Evolutionary conservation across 129 eudicot species (phyloP).

Genomic region (Arctium lappa): DNA sequence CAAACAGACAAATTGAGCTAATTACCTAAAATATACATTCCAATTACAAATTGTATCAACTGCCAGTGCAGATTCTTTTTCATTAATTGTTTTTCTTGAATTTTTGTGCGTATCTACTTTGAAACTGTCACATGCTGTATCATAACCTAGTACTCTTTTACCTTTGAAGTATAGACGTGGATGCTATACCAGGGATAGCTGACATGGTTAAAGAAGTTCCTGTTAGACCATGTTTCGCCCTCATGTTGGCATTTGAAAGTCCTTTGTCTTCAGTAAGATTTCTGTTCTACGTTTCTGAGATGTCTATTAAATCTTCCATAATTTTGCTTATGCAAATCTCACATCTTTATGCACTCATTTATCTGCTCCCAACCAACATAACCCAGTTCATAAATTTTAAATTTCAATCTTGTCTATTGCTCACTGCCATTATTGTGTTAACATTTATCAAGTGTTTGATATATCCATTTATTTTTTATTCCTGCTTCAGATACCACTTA

Average conservation of each 20-base stretch:
- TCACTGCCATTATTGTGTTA: not conserved
- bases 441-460: not conserved
- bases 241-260: slow-evolving; percentile 84
- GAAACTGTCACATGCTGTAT: not conserved
- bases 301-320: not conserved
- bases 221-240: slow-evolving; percentile 74
- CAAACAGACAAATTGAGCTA: not conserved
- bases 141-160: not conserved
- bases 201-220: slow-evolving; percentile 58
- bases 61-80: not conserved
- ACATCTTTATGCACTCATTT: not conserved
- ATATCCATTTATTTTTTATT: not conserved
- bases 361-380: not conserved
- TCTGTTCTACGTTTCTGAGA: not conserved
- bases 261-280: slow-evolving; percentile 74
- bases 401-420: not conserved
- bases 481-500: slow-evolving; percentile 61
- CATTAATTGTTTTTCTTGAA: not conserved
- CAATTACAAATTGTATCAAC: not conserved
- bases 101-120: not conserved
- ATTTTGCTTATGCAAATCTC: not conserved
- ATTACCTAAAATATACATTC: not conserved
- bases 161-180: slow-evolving; percentile 42
- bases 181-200: slow-evolving; percentile 51
- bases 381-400: not conserved